These are phyloP conservation scores for Phytophthora pseudosyringae DNA, from an alignment of 352 stramenopile genomes.

Conservation along the genomic window DNA sequence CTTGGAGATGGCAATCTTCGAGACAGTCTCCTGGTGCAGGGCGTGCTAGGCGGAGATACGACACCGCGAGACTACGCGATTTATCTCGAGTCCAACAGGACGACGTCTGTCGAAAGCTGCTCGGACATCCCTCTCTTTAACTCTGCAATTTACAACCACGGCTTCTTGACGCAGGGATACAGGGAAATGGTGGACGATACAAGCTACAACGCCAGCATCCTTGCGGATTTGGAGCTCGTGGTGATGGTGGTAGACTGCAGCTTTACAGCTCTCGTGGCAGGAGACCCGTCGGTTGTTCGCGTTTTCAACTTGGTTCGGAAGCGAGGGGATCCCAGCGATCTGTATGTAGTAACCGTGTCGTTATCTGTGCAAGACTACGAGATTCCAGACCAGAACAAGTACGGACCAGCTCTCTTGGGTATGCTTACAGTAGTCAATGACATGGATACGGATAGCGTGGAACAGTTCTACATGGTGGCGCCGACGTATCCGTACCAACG, in stretches of 20 bases:
- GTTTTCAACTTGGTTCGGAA: constrained; percentile 38
- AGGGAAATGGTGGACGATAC: constrained; percentile 31
- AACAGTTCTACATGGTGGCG: constrained; percentile 31
- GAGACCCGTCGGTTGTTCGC: constrained; percentile 8
- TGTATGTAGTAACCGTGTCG: constrained; percentile 31
- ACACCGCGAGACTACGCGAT: constrained; percentile 28
- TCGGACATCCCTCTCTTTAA: constrained; percentile 10
- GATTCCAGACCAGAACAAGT: constrained; percentile 22
- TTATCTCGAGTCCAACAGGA: constrained; percentile 20
- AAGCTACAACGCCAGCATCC: constrained; percentile 41
- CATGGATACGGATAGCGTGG: constrained; percentile 14
- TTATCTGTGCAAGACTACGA: constrained; percentile 44
- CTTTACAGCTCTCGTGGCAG: constrained; percentile 20
- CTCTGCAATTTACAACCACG: constrained; percentile 36
- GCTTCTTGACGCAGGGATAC: constrained; percentile 36
- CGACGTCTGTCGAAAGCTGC: constrained; percentile 10
- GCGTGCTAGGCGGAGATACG: constrained; percentile 27
- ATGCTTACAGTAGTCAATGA: constrained; percentile 35
- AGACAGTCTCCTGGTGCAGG: constrained; percentile 16
- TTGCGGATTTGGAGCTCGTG: constrained; percentile 43
- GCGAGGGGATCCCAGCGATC: constrained; percentile 4
- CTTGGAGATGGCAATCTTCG: constrained; percentile 31
- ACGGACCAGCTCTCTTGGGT: constrained; percentile 25
- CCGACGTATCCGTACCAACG: constrained; percentile 36
- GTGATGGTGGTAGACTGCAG: constrained; percentile 49